Evolutionary conservation across 352 stramenopile genomes (phyloP), one percentile per base, ranked within the genome.

Genomic region (Blastocystis sp.): DNA sequence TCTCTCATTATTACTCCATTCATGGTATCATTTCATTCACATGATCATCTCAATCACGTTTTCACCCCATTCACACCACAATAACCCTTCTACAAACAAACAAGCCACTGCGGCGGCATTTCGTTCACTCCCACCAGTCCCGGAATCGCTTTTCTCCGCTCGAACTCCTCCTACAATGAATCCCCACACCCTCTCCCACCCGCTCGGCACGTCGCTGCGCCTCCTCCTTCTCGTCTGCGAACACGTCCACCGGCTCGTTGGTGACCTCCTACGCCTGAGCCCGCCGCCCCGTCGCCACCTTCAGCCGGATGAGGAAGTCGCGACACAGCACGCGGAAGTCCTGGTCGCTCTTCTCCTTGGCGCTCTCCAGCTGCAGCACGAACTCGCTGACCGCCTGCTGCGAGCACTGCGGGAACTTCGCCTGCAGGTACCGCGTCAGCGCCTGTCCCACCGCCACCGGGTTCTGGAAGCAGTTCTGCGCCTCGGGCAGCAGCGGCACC

Each of bases 231-330:
- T 87, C 67, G 61, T 89, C 78, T 16, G 89, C 87, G 21, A 79
- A 87, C 29, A 88, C 87, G 65, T 92, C 92, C 29, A 89, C 89
- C 75, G 90, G 90, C 67, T 88, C 90, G 71, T 91, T 64, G 34
- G 85, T 88, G n/a, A 84, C 78, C 63, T 88, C 89, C 21, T 87
- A 84, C 49, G 88, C 92, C 48, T 88, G 86, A 34, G 86, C 89
- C 27, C 90, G 91, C 92, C 32, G 93, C 42, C 89, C 72, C 24
- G 90, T 90, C 42, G 93, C 88, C 56, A 90, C 88, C 76, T 94
- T 98, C 72, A 98, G 91, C 86, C 97, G 94, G 72, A 99, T 96
- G 36, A 99, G 91, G 90, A 99, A 99, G 88, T 99, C 96, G 86
- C 96, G 92, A 91, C 99, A 99, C 90, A 99, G 98, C 53, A 93